A percentile compares a stretch with the other conserved stretches of the same genome.
These are phyloP conservation scores for Starmerella cellae DNA, from an alignment of 805 yeast genomes.

Conservation along the genomic window DNA sequence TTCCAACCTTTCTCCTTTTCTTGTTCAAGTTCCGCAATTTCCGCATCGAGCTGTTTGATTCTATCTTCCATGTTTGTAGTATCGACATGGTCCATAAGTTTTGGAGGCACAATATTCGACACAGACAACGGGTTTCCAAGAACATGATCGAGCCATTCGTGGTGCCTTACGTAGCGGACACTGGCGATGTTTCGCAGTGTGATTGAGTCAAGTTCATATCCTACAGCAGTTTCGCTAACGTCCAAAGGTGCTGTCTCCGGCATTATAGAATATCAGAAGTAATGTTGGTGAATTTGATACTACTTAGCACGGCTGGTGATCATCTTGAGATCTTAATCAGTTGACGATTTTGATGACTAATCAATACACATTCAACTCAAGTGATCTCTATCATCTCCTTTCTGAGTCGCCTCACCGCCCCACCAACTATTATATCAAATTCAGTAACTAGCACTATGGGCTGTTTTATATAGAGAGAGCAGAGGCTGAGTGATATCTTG, in stretches of 20 bases:
- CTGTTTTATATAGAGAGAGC: too few relatives aligned
- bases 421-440: too few relatives aligned
- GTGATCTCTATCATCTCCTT: too few relatives aligned
- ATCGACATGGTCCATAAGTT: conserved; percentile 6
- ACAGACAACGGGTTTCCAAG: conserved; percentile 29
- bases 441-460: too few relatives aligned
- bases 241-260: conserved; percentile 19
- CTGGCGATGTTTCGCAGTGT: conserved; percentile 33
- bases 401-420: too few relatives aligned
- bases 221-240: conserved; percentile 23
- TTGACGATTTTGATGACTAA: too few relatives aligned
- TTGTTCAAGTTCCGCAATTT: conserved; percentile 22
- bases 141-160: conserved; percentile 34
- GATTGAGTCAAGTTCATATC: conserved; percentile 32
- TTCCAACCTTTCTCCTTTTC: conserved; percentile 18
- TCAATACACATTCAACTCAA: too few relatives aligned
- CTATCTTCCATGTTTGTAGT: conserved; percentile 14
- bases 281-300: too few relatives aligned
- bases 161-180: conserved; percentile 32
- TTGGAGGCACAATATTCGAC: conserved; percentile 19
- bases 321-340: too few relatives aligned
- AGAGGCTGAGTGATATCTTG: too few relatives aligned
- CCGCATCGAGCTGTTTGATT: conserved; percentile 18
- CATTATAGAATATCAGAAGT: too few relatives aligned
- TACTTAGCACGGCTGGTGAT: background rate